Evolutionary conservation across 257 asterid genomes (phyloP).

Genomic region (Ilex asprella): DNA sequence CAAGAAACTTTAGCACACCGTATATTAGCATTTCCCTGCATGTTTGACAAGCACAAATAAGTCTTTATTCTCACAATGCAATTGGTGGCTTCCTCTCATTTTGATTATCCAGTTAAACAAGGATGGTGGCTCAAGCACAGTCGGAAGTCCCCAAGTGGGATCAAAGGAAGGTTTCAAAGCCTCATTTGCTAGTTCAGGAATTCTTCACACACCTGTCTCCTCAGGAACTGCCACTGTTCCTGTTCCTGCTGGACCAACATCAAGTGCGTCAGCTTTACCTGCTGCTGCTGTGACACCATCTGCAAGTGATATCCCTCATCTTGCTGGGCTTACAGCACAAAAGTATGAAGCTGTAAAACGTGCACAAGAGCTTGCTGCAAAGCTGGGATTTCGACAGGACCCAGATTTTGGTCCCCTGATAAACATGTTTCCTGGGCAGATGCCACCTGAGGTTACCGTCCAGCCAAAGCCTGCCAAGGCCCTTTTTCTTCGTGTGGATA

Average conservation of each 20-base stretch:
- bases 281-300: slow-evolving; percentile 15
- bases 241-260: slow-evolving; percentile 22
- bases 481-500: slow-evolving; percentile 93
- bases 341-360: slow-evolving; percentile 81
- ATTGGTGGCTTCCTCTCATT: background rate
- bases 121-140: slow-evolving; percentile 38
- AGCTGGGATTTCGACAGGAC: slow-evolving; percentile 91
- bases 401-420: slow-evolving; percentile 81
- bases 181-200: slow-evolving; percentile 32
- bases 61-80: too few species aligned
- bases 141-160: slow-evolving; percentile 38
- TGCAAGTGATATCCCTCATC: slow-evolving; percentile 62
- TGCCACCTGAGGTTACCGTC: slow-evolving; percentile 59
- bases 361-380: slow-evolving; percentile 89
- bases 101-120: slow-evolving; percentile 48
- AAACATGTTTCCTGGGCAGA: slow-evolving; percentile 90
- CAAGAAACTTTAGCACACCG: too few species aligned
- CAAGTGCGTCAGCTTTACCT: slow-evolving; percentile 25
- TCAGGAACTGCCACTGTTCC: slow-evolving; percentile 19
- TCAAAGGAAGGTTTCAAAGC: slow-evolving; percentile 30
- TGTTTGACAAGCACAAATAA: too few species aligned
- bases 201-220: slow-evolving; percentile 26
- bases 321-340: slow-evolving; percentile 67
- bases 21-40: too few species aligned
- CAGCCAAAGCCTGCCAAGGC: slow-evolving; percentile 91